These are phyloP conservation scores for Schizonepeta tenuifolia DNA, from an alignment of 257 asterid genomes.

Conservation along the genomic window DNA sequence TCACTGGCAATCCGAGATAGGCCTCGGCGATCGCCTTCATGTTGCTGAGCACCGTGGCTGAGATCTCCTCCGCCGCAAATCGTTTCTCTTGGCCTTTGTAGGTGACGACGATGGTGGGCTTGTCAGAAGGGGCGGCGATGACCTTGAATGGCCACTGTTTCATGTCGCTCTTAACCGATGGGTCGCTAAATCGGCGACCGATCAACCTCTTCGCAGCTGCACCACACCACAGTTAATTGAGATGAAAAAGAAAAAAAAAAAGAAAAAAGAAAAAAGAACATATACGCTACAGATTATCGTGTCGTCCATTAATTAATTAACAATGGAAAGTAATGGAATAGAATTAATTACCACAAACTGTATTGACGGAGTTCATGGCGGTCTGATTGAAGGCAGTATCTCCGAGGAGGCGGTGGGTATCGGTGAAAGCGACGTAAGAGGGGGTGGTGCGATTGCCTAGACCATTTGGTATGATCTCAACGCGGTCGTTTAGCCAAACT, in stretches of 20 bases:
- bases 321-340: too few relatives aligned
- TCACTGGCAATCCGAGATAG: neutral
- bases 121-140: neutral
- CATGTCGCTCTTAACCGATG: neutral
- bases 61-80: neutral
- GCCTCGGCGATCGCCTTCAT: neutral
- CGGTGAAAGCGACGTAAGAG: constrained; percentile 40
- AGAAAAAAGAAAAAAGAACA: too few relatives aligned
- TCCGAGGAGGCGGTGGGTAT: constrained; percentile 47
- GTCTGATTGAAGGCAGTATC: constrained; percentile 55
- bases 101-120: neutral
- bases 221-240: too few relatives aligned
- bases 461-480: constrained; percentile 1
- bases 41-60: neutral
- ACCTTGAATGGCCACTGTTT: neutral
- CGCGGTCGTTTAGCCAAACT: constrained; percentile 9
- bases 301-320: too few relatives aligned
- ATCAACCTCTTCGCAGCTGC: neutral
- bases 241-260: too few relatives aligned
- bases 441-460: constrained; percentile 17
- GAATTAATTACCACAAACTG: neutral
- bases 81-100: neutral
- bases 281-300: too few relatives aligned
- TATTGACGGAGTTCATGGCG: constrained; percentile 45
- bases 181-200: neutral